Evolutionary conservation across 1,284 basidiomycete genomes (phyloP), one percentile per base, ranked within the genome.

Genomic region (Somion occarium): DNA sequence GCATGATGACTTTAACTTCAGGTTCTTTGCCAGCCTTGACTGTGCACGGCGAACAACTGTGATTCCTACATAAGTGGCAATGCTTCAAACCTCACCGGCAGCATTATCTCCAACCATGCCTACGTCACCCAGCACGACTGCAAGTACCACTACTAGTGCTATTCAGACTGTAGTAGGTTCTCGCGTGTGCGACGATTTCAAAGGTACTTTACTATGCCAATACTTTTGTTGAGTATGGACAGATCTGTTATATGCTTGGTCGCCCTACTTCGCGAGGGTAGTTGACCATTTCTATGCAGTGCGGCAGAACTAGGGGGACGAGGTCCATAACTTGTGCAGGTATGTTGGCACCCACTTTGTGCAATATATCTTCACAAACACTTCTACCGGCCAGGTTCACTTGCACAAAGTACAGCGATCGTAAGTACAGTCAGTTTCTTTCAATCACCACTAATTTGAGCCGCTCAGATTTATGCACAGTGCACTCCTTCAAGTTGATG

Each of bases 1-100:
- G 49, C 65, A 67, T 49, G 57, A 67, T 53, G 54, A 56, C 48
- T 63, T 64, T 50, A 54, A 57, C 46, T 64, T 64, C 60, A n/a
- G n/a, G n/a, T n/a, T 67, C 65, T 24, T 62, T 61, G n/a, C 41
- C 62, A 13, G 57, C 60, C 47, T 48, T 64, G 24, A 46, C 46
- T 2, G 55, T 59, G 19, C 65, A 66, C 46, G 61, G 61, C 20
- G 38, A n/a, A 56, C 13, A 56, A 49, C 12, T 64, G 64, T 53
- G 57, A 46, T 44, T 50, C 56, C 7, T 65, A 63, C 53, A 52
- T 64, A 44, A 42, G 30, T 34, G 30, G 55, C 20, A 53, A 54
- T 2, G 46, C 56, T n/a, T n/a, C 45, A 50, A 2, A 56, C 52
- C 30, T 52, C 48, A 1, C 52, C 56, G 2, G 38, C 52, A 1